Conservation (phyloP, 129 eudicot species). For the Calendula officinalis region DNA sequence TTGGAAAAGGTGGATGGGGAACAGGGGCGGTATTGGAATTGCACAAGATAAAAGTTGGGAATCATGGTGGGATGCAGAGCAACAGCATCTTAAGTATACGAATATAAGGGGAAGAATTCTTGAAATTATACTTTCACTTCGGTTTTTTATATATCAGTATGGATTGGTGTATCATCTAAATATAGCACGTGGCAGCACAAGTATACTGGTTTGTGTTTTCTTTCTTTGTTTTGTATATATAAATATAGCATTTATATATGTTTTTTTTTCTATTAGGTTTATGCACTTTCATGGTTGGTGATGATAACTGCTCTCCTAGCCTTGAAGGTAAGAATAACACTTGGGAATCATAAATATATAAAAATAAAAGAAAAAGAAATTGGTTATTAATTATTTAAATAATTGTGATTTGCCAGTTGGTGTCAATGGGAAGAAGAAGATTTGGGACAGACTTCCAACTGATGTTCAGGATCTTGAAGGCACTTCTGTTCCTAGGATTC, state of each 20-base stretch:
- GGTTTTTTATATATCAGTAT: conserved; percentile 85
- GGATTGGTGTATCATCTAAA: conserved; percentile 85
- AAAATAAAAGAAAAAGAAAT: background rate
- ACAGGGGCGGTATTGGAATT: conserved; percentile 85
- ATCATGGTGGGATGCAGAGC: conserved; percentile 97
- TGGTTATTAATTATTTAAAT: conserved; percentile 1
- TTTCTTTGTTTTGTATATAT: background rate
- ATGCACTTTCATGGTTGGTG: conserved; percentile 92
- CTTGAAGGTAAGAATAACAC: conserved; percentile 59
- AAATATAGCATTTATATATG: background rate
- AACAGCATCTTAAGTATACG: conserved; percentile 72
- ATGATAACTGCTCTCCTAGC: conserved; percentile 65
- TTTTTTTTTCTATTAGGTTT: conserved; percentile 46
- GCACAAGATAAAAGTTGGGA: conserved; percentile 90
- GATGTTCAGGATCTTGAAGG: conserved; percentile 94
- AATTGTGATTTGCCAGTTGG: conserved; percentile 46
- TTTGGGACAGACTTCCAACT: conserved; percentile 96
- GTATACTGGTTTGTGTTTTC: conserved; percentile 51
- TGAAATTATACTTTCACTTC: conserved; percentile 76
- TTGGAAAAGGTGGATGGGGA: conserved; percentile 98
- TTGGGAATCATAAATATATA: conserved; percentile 9
- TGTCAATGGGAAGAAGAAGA: conserved; percentile 86
- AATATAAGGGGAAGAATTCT: conserved; percentile 62
- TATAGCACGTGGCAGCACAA: conserved; percentile 70
- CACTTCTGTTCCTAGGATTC: conserved; percentile 90